These are phyloP conservation scores for Aspergillus luchuensis DNA, from an alignment of 2,329 filamentous ascomycete genomes.

Conservation along the genomic window DNA sequence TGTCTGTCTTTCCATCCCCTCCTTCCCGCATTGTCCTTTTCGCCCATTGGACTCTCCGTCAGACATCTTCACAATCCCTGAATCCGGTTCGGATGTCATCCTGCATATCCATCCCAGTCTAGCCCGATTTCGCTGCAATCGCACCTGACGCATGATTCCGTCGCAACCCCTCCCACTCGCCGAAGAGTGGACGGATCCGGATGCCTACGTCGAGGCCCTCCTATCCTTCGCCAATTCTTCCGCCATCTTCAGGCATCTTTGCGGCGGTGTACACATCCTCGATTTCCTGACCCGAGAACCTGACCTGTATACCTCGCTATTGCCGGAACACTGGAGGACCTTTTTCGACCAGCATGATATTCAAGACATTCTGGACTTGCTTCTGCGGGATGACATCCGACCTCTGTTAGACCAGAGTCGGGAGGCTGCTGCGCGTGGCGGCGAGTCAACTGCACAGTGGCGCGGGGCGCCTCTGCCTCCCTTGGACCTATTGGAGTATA, in stretches of 20 bases:
- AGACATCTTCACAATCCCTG: background rate
- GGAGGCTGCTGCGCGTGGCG: constrained; percentile 11
- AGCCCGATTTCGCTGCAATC: background rate
- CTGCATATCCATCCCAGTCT: constrained; percentile 1
- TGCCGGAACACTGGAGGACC: constrained; percentile 77
- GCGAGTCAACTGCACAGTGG: constrained; percentile 38
- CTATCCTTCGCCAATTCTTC: constrained; percentile 74
- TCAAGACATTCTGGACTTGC: constrained; percentile 74
- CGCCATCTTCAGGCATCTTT: constrained; percentile 80
- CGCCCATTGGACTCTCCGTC: background rate
- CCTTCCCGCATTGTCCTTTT: background rate
- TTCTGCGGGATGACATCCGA: constrained; percentile 75
- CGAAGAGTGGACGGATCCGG: constrained; percentile 67
- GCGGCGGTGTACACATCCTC: constrained; percentile 93
- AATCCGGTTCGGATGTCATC: constrained; percentile 3
- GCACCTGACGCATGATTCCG: constrained; percentile 46
- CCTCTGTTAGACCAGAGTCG: constrained; percentile 32
- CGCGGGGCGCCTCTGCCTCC: constrained; percentile 50
- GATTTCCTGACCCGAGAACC: constrained; percentile 91
- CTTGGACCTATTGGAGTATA: constrained; percentile 68
- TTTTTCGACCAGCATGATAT: constrained; percentile 74
- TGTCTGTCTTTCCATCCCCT: background rate
- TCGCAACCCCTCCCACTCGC: constrained; percentile 66
- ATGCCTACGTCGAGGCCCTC: constrained; percentile 77
- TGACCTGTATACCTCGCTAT: constrained; percentile 74